Base-by-base conservation (phyloP, 2,329 filamentous ascomycete genomes). In the Claviceps quebecensis region DNA sequence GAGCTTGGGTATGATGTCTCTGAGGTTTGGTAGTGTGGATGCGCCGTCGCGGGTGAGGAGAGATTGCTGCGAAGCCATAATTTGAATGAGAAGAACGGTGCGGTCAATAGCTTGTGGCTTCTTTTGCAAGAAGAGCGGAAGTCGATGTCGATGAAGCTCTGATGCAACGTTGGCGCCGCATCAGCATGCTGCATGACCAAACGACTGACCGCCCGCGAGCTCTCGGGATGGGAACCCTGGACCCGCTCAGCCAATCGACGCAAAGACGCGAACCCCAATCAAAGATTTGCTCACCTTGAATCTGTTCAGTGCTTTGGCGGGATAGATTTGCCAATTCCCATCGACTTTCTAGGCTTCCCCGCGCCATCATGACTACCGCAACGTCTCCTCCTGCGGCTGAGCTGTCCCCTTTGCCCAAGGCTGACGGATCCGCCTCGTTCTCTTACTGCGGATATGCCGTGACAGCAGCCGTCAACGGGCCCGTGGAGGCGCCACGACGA, bases 401-500 rank as follows among this genome's bases (percentile, higher is more conserved):
- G 22, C 65, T 84, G 11, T 77, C 77, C 34, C 74, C 75, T 56
- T 74, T 94, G 2, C 74, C 80, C 54, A 83, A 83, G 55, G 78
- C 86, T 26, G 87, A 94, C 64, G 87, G 87, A 55, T 94, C 88
- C 47, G 86, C 86, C 11, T 84, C 80, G 9, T 89, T 87, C 65
- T 80, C 84, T 2, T 76, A 83, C 59, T 75, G 80, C 52, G 86
- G 88, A 47, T 95, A 89, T 67, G 84, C 83, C 45, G 78, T 97
- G 56, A 79, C 94, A 50, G 86, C 85, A 52, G 84, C 87, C 14
- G 88, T 95, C 58, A 97, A 95, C 68, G 93, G 91, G 0, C 93
- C 93, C 16, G 80, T 97, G 58, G 93, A 98, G 71, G 87, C 91
- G 16, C 81, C 83, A 59, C 80, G 90, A 61, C 81, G 87, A 60